These are phyloP conservation scores for Rosa multiflora DNA, from an alignment of 306 rosid genomes.

Conservation along the genomic window DNA sequence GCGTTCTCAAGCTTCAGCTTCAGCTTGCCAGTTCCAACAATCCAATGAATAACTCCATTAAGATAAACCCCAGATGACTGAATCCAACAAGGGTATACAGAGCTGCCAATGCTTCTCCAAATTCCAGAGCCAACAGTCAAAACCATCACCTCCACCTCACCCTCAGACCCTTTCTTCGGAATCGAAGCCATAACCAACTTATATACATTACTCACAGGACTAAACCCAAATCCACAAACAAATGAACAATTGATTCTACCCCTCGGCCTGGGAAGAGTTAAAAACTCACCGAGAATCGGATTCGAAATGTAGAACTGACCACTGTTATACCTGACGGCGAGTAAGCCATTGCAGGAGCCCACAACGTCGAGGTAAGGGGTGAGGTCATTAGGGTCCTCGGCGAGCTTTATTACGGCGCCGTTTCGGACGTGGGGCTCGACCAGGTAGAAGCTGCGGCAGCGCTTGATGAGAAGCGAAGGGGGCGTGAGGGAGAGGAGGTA, in stretches of 20 bases:
- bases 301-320: neutral
- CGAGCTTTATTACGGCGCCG: neutral
- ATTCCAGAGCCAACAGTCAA: neutral
- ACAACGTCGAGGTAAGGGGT: neutral
- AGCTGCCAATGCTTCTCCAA: neutral
- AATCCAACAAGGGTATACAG: neutral
- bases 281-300: neutral
- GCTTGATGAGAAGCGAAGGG: constrained; percentile 4
- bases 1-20: neutral
- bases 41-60: neutral
- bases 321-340: neutral
- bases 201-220: neutral
- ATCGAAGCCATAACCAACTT: neutral
- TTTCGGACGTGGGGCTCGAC: neutral
- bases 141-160: neutral
- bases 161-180: neutral
- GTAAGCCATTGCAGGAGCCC: neutral
- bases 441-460: neutral
- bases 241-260: neutral
- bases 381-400: neutral
- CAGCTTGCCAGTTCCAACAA: neutral
- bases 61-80: neutral
- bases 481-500: neutral
- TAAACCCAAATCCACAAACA: constrained; percentile 3
- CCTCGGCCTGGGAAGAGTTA: neutral